phyloP scores from a whole-genome alignment of 176 grass and related monocot species.

The Eleusine coracana region DNA sequence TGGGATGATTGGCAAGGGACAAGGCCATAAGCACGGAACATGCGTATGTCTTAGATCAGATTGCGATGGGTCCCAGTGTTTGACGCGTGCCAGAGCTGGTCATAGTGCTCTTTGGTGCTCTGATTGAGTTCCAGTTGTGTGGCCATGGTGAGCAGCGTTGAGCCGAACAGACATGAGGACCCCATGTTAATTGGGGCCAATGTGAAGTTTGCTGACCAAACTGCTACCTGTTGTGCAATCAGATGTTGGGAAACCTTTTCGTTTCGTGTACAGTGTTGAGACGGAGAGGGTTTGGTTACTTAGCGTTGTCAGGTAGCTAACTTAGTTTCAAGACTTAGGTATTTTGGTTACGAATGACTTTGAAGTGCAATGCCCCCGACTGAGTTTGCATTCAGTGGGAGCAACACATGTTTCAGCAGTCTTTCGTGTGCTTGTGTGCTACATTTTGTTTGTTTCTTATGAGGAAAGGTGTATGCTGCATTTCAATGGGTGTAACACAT shows the following conservation, averaged over 20 bases:
- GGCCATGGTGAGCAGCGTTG: neutral
- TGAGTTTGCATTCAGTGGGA: neutral
- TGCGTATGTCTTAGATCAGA: slow-evolving; percentile 33
- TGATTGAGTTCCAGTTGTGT: neutral
- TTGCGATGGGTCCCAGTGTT: slow-evolving; percentile 34
- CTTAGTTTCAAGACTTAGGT: neutral
- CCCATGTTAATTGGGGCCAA: slow-evolving; percentile 9
- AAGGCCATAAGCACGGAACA: slow-evolving; percentile 22
- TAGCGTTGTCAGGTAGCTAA: neutral
- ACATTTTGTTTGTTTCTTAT: neutral
- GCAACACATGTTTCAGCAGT: neutral
- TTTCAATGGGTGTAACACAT: neutral
- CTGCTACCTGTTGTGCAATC: slow-evolving; percentile 1
- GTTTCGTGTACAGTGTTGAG: neutral
- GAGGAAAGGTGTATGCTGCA: neutral
- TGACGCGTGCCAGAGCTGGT: neutral
- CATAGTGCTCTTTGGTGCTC: neutral
- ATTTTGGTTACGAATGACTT: neutral
- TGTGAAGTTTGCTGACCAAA: neutral
- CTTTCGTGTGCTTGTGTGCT: neutral
- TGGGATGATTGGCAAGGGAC: slow-evolving; percentile 31
- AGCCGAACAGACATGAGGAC: neutral
- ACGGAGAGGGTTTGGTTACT: neutral
- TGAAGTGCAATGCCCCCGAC: neutral
- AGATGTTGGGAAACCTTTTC: neutral